A percentile compares a stretch with the other conserved stretches of the same genome.
phyloP scores from a whole-genome alignment of 176 grass and related monocot genomes.

The Lolium multiflorum region DNA sequence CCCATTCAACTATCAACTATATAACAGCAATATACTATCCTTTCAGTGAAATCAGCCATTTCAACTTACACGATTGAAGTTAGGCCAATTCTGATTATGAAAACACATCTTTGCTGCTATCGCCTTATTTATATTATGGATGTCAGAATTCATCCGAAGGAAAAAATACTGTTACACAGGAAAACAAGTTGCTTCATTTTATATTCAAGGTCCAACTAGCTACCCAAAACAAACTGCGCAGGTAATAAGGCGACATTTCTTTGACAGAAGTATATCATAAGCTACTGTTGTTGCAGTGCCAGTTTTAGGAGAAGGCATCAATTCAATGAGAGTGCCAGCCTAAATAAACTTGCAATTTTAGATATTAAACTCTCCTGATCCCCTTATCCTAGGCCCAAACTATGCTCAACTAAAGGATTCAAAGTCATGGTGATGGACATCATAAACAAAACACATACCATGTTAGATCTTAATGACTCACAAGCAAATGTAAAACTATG shows the following conservation, averaged over 20 bases:
- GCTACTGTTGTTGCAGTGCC: background rate
- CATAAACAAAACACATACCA: background rate
- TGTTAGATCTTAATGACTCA: background rate
- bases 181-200: background rate
- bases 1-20: constrained; percentile 3
- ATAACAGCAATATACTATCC: background rate
- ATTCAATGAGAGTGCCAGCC: background rate
- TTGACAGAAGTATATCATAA: background rate
- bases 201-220: constrained; percentile 3
- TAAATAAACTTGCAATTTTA: background rate
- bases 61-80: background rate
- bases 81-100: background rate
- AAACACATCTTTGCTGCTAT: background rate
- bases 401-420: background rate
- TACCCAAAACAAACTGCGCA: background rate
- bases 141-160: background rate
- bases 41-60: background rate
- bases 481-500: background rate
- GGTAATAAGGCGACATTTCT: background rate
- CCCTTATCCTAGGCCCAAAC: background rate
- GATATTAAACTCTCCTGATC: background rate
- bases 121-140: background rate
- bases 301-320: background rate
- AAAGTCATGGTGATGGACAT: background rate
- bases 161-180: background rate